Evolutionary conservation across 805 yeast species (phyloP).

Genomic region (Candida germanica): DNA sequence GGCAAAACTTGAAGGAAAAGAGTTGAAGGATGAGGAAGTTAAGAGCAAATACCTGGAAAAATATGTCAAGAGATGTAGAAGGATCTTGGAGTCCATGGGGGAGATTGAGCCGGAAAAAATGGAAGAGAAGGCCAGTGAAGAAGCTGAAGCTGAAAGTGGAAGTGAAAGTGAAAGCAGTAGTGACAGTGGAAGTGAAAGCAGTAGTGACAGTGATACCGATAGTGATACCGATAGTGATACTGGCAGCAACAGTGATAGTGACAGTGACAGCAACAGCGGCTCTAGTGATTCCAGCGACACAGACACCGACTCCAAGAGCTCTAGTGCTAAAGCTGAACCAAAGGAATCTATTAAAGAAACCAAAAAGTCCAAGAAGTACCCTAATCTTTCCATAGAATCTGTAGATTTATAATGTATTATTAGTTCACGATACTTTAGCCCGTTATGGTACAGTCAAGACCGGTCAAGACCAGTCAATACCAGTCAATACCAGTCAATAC

Average conservation of each 20-base stretch:
- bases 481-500: too few species aligned
- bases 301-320: slow-evolving; percentile 3
- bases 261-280: slow-evolving; percentile 5
- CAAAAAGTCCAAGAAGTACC: slow-evolving; percentile 2
- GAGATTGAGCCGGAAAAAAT: slow-evolving; percentile 9
- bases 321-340: too few species aligned
- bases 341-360: background rate
- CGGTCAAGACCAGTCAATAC: too few species aligned
- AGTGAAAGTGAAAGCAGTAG: background rate
- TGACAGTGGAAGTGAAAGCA: background rate
- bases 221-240: slow-evolving; percentile 3
- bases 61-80: slow-evolving; percentile 41
- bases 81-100: slow-evolving; percentile 36
- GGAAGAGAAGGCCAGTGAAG: slow-evolving; percentile 11
- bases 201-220: slow-evolving; percentile 1
- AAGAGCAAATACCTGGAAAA: slow-evolving; percentile 19
- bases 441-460: too few species aligned
- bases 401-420: slow-evolving; percentile 5
- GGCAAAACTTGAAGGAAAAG: slow-evolving; percentile 21
- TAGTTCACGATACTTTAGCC: too few species aligned
- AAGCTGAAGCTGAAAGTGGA: slow-evolving; percentile 2
- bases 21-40: slow-evolving; percentile 15
- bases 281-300: slow-evolving; percentile 2
- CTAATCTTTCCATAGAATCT: slow-evolving; percentile 9
- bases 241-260: slow-evolving; percentile 1